These are phyloP conservation scores for Papiliotrema flavescens DNA, from an alignment of 1,284 basidiomycete species.

Conservation along the genomic window DNA sequence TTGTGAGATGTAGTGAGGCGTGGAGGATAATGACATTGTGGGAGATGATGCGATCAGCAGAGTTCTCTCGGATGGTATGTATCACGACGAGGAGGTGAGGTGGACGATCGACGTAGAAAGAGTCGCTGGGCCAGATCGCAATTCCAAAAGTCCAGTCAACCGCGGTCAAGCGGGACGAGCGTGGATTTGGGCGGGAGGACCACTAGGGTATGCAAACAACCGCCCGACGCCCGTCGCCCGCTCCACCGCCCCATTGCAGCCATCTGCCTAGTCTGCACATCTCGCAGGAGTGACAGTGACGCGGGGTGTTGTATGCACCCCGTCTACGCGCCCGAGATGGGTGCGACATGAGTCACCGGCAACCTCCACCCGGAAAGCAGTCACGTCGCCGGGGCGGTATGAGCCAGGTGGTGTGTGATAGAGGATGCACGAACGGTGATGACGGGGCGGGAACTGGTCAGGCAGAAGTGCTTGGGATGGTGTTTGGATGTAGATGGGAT, in stretches of 20 bases:
- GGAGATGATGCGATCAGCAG: neutral
- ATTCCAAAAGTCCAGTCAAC: neutral
- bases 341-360: neutral
- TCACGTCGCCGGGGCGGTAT: neutral
- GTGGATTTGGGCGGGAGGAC: neutral
- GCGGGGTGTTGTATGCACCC: no score
- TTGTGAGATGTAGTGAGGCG: neutral
- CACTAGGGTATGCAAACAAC: neutral
- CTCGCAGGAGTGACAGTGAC: neutral
- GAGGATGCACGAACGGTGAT: conserved; percentile 1
- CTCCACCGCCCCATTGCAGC: neutral
- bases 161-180: neutral
- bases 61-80: neutral
- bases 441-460: neutral
- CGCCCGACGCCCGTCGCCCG: neutral
- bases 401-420: no score
- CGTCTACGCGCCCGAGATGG: neutral
- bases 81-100: neutral
- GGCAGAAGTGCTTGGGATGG: neutral
- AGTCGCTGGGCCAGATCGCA: neutral
- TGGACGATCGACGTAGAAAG: neutral
- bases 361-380: conserved; percentile 1
- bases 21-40: neutral
- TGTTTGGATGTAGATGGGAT: neutral
- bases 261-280: neutral